These are phyloP conservation scores for Yarrowia galli DNA, from an alignment of 1,139 yeast species.

Conservation along the genomic window DNA sequence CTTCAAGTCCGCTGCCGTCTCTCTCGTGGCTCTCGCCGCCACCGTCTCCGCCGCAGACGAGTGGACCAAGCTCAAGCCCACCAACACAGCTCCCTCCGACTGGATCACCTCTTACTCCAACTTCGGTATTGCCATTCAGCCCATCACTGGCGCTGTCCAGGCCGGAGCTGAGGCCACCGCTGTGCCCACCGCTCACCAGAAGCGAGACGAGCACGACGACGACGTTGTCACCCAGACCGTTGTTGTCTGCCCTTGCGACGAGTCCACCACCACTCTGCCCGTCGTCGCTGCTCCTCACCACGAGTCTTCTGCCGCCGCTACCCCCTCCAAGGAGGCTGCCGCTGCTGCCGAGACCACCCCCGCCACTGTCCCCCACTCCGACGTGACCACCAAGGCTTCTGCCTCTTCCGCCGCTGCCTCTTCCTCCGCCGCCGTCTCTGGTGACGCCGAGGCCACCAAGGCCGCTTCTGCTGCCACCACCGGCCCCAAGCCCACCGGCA, in stretches of 20 bases:
- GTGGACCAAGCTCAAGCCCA: slow-evolving; percentile 36
- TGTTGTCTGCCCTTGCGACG: slow-evolving; percentile 35
- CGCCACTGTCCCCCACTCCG: slow-evolving; percentile 30
- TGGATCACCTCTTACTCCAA: slow-evolving; percentile 34
- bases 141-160: slow-evolving; percentile 30
- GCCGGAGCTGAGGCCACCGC: slow-evolving; percentile 36
- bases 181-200: slow-evolving; percentile 31
- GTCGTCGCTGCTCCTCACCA: slow-evolving; percentile 8
- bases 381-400: slow-evolving; percentile 31
- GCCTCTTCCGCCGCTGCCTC: slow-evolving; percentile 6
- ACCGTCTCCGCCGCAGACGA: slow-evolving; percentile 34
- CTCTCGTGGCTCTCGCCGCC: slow-evolving; percentile 25
- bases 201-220: slow-evolving; percentile 27
- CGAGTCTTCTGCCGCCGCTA: slow-evolving; percentile 7
- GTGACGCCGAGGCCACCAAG: slow-evolving; percentile 11
- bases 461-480: slow-evolving; percentile 26
- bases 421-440: slow-evolving; percentile 5
- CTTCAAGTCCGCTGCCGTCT: slow-evolving; percentile 31
- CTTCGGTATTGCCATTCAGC: slow-evolving; percentile 36
- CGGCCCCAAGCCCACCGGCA: slow-evolving; percentile 28
- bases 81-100: slow-evolving; percentile 25
- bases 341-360: slow-evolving; percentile 33
- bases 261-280: slow-evolving; percentile 35
- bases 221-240: slow-evolving; percentile 37
- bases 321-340: background rate